These are phyloP conservation scores for Suillus weaverae DNA, from an alignment of 768 basidiomycete species.

Conservation along the genomic window DNA sequence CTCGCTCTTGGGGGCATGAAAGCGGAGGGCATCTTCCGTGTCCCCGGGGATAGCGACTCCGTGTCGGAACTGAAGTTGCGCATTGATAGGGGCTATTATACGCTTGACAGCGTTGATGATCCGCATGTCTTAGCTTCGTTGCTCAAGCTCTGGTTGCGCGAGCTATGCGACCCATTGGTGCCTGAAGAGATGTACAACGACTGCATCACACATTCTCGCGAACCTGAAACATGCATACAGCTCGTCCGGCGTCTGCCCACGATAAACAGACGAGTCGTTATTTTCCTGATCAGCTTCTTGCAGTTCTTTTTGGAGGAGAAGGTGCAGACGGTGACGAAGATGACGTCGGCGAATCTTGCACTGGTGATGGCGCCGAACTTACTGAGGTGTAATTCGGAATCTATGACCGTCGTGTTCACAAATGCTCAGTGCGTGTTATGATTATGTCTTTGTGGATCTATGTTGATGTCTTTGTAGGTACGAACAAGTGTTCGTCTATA, in stretches of 20 bases:
- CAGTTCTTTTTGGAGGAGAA: constrained; percentile 84
- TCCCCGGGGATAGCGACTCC: constrained; percentile 87
- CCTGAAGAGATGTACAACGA: constrained; percentile 92
- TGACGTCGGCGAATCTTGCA: constrained; percentile 87
- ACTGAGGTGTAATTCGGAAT: constrained; percentile 81
- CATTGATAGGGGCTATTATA: constrained; percentile 90
- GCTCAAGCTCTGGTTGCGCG: constrained; percentile 91
- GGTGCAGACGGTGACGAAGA: constrained; percentile 74
- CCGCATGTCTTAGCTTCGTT: constrained; percentile 88
- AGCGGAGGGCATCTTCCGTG: constrained; percentile 89
- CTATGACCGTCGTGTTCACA: constrained; percentile 86
- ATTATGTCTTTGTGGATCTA: not conserved
- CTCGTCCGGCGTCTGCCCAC: constrained; percentile 80
- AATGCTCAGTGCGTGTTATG: constrained; percentile 75
- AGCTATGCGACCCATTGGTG: constrained; percentile 88
- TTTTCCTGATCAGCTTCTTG: constrained; percentile 89
- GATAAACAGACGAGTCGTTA: constrained; percentile 80
- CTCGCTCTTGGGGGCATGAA: constrained; percentile 83
- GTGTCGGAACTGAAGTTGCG: constrained; percentile 87
- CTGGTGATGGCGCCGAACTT: constrained; percentile 93
- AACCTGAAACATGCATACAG: constrained; percentile 67
- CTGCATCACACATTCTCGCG: constrained; percentile 68
- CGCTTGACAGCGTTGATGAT: constrained; percentile 85
- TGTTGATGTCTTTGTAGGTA: constrained; percentile 50
- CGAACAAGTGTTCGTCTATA: constrained; percentile 86